Percentiles rank a stretch among this genome's conserved stretches.
Conservation (phyloP, 352 stramenopile genomes). For the Phytopythium aichiense region DNA sequence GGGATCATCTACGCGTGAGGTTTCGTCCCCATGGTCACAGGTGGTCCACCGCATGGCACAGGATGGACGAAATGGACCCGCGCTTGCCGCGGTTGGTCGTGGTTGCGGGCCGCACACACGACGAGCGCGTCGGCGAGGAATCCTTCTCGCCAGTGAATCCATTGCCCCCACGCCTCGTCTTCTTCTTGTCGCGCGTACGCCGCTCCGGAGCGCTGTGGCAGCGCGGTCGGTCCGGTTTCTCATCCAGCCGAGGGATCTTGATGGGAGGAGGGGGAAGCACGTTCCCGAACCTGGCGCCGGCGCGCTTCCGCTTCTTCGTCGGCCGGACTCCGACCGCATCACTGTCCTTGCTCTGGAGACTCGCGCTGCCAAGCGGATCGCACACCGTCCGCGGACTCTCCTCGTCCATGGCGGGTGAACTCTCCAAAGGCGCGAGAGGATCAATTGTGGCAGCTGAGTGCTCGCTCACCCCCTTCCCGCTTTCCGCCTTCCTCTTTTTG, state of each 20-base stretch:
- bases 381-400: constrained; percentile 9
- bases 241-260: constrained; percentile 54
- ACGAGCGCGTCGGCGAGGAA: neutral
- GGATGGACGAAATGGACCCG: constrained; percentile 70
- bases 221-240: constrained; percentile 25
- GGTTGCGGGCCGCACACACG: constrained; percentile 39
- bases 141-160: constrained; percentile 5
- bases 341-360: neutral
- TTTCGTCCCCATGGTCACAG: neutral
- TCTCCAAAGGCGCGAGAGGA: neutral
- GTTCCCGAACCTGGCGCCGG: constrained; percentile 11
- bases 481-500: constrained; percentile 10
- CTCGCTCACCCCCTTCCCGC: neutral
- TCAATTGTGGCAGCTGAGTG: neutral
- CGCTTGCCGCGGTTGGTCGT: constrained; percentile 53
- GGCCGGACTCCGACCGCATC: neutral
- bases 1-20: neutral
- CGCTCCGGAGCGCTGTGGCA: constrained; percentile 46
- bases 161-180: constrained; percentile 10
- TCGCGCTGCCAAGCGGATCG: neutral
- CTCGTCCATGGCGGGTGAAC: neutral
- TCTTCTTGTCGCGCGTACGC: constrained; percentile 12
- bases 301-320: constrained; percentile 31
- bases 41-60: constrained; percentile 39
- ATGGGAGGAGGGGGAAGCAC: constrained; percentile 46